phyloP scores from a whole-genome alignment of 441 rosid species.

The Manihot esculenta region DNA sequence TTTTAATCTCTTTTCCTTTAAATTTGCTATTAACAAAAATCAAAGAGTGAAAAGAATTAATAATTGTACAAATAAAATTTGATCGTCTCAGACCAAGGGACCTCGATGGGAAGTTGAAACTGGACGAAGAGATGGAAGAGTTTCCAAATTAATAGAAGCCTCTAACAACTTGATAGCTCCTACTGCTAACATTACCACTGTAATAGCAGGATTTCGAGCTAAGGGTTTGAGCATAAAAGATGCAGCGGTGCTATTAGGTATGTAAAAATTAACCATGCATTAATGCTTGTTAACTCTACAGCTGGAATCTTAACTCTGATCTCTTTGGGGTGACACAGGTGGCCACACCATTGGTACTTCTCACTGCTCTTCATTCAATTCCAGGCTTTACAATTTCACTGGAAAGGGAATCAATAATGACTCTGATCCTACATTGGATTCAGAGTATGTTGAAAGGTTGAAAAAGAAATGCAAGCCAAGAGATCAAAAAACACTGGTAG shows the following conservation, averaged over 20 bases:
- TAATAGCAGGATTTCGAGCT: conserved; percentile 49
- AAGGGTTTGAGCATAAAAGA: conserved; percentile 58
- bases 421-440: conserved; percentile 55
- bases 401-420: conserved; percentile 38
- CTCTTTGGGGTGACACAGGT: conserved; percentile 32
- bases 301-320: not conserved
- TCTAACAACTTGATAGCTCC: conserved; percentile 45
- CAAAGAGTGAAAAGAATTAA: not conserved
- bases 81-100: conserved; percentile 43
- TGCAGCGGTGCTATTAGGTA: conserved; percentile 57
- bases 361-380: conserved; percentile 60
- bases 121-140: conserved; percentile 74
- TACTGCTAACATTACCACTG: conserved; percentile 45
- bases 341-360: conserved; percentile 71
- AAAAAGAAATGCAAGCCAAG: conserved; percentile 42
- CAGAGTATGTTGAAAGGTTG: conserved; percentile 42
- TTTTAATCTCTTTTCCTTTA: not conserved
- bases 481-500: conserved; percentile 46
- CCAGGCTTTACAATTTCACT: conserved; percentile 75
- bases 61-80: not conserved
- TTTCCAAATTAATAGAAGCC: conserved; percentile 47
- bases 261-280: not conserved
- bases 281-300: not conserved
- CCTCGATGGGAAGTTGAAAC: conserved; percentile 66
- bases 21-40: not conserved